These are phyloP conservation scores for Nakazawaea siamensis DNA, from an alignment of 805 yeast genomes.

Conservation along the genomic window DNA sequence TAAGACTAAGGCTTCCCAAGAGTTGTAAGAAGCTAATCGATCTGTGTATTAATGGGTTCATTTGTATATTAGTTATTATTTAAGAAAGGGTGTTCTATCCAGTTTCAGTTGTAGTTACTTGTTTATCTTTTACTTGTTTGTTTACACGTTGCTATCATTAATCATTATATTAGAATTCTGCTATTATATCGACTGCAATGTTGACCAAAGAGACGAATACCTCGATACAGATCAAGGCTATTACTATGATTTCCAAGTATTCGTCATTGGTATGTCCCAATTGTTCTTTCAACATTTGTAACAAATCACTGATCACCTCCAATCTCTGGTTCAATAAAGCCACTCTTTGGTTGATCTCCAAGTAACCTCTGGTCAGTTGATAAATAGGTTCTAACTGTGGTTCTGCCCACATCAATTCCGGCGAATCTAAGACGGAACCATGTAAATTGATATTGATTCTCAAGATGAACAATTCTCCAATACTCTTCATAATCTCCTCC, in stretches of 20 bases:
- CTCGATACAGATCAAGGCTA: slow-evolving; percentile 85
- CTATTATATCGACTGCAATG: slow-evolving; percentile 24
- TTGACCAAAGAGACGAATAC: slow-evolving; percentile 82
- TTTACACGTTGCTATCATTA: no score
- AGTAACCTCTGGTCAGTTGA: slow-evolving; percentile 92
- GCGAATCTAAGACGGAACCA: slow-evolving; percentile 89
- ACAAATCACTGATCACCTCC: slow-evolving; percentile 86
- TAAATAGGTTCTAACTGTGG: slow-evolving; percentile 97
- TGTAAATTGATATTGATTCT: slow-evolving; percentile 75
- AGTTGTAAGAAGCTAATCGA: slow-evolving; percentile 30
- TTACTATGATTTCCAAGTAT: slow-evolving; percentile 74
- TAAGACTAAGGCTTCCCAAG: slow-evolving; percentile 49
- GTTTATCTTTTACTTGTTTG: no score
- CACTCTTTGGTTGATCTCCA: slow-evolving; percentile 92
- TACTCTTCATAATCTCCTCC: slow-evolving; percentile 93
- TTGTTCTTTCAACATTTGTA: slow-evolving; percentile 96
- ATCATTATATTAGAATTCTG: slow-evolving; percentile 11
- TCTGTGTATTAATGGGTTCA: slow-evolving; percentile 10
- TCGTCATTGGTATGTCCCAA: slow-evolving; percentile 80
- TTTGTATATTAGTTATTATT: slow-evolving; percentile 12
- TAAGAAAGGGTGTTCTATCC: background rate
- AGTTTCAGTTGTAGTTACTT: no score
- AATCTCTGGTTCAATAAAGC: slow-evolving; percentile 82
- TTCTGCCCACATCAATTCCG: slow-evolving; percentile 98
- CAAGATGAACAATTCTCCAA: slow-evolving; percentile 89